Base-by-base conservation (phyloP, 2,329 filamentous ascomycete genomes). In the Cercospora beticola region DNA sequence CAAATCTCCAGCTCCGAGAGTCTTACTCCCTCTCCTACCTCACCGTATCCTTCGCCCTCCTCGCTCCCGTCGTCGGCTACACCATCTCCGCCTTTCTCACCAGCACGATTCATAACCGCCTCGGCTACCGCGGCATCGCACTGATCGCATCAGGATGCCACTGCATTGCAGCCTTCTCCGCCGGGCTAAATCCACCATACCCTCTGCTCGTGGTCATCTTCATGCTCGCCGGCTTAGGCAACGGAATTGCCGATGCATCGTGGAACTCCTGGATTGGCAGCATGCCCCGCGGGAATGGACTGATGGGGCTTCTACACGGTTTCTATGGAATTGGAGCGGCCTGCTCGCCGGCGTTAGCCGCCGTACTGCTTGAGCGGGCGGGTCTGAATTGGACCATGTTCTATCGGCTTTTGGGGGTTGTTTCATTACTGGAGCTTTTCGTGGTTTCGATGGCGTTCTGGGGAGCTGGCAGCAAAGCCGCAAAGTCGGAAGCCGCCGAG, bases 41-140 rank as follows among this genome's bases (percentile, higher is more conserved):
- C 5, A 79, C 88, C 62, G 84, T 90, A 7, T 89, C 88, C 0
- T 81, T 89, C 1, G 78, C 90, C 40, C 90, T 90, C 75, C 80
- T 90, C 9, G 83, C 88, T 0, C 87, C 88, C 0, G 86, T 90
- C 58, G 79, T 84, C 5, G 88, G 88, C 56, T 90, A 90, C 78
- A 81, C 86, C 12, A 73, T 83, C 3, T 87, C 88, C 3, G 87
- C 87, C 2, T 79, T 90, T 4, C 75, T 84, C 62, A 91, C 90
- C 76, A 89, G 88, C 74, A 78, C 78, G n/a, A 83, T 90, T 56
- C 89, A 90, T 77, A 81, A 87, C 73, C 81, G 80, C 52, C 81
- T 86, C 62, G 90, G 90, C 46, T 90, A 91, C 74, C 84, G 88
- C 14, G 91, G 90, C 10, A 84, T 92, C 12, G 89, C 90, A n/a